Evolutionary conservation across 2,329 filamentous ascomycete genomes (phyloP), one percentile per base, ranked within the genome.

Genomic region (Didymella exigua): DNA sequence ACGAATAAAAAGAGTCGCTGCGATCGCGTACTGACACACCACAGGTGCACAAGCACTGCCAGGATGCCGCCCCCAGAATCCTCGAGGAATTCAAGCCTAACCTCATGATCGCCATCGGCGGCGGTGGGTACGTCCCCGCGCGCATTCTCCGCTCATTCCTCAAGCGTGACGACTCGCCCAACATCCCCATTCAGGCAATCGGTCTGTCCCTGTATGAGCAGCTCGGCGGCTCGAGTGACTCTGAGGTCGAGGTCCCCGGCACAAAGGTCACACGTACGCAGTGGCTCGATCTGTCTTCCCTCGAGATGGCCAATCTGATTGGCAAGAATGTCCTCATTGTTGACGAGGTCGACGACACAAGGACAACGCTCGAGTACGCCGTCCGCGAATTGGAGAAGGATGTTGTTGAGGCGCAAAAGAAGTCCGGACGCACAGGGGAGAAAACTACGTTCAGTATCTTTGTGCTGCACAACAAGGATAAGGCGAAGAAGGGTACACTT

Each of bases 101-200:
- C 77, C 89, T 99, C 67, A 96, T 99, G 84, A 96, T 99, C 77
- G 95, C 95, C 74, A 98, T 98, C 76, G 95, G 95, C 69, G 95
- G 95, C 63, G 95, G 95, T 69, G 95, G 95, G 70, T 99, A 97
- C 78, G 92, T 99, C 34, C 95, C 95, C 58, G 95, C 95, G 40
- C 90, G 95, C 69, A 99, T 99, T 76, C 86, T 99, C 62, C 91
- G 66, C 79, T 98, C 95, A 18, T 99, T 99, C 83, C 89, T 99
- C 76, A 97, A 96, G 84, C 86, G 87, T 74, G 84, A 90, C 56
- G 91, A 89, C 67, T 85, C 82, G 59, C 87, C 92, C 78, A 99
- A 99, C 81, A 99, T 99, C 72, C 93, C 95, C 65, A 99, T 99
- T 78, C 95, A 99, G 84, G 95, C 95, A 62, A 99, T 99, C 76